phyloP scores from a whole-genome alignment of 1,284 basidiomycete species.

The Naganishia sp. region DNA sequence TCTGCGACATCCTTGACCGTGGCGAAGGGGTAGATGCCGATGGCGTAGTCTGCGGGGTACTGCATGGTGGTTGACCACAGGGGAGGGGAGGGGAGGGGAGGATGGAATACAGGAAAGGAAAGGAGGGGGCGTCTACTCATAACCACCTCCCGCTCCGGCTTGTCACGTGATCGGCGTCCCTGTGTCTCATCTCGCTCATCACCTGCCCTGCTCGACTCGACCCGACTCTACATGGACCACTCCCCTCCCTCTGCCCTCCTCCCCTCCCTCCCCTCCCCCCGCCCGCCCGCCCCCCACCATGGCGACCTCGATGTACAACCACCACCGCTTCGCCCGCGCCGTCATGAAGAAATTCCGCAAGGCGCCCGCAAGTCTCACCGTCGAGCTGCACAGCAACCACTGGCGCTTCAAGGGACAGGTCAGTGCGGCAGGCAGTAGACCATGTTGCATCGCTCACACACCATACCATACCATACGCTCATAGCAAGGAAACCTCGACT shows the following conservation, averaged over 20 bases:
- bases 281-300: slow-evolving; percentile 37
- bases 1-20: slow-evolving; percentile 74
- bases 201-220: no score
- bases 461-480: no score
- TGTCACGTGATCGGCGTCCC: no score
- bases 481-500: slow-evolving; percentile 48
- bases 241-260: background rate
- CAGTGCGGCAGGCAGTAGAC: no score
- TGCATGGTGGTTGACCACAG: no score
- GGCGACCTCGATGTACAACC: slow-evolving; percentile 55
- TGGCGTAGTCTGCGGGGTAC: slow-evolving; percentile 25
- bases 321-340: slow-evolving; percentile 52
- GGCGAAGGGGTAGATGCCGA: slow-evolving; percentile 32
- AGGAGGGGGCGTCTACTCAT: no score
- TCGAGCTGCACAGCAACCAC: slow-evolving; percentile 50
- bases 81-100: no score
- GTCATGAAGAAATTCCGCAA: slow-evolving; percentile 54
- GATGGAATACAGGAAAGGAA: no score
- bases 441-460: no score
- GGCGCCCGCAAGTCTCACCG: slow-evolving; percentile 51
- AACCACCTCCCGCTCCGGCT: no score
- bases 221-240: no score
- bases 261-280: background rate
- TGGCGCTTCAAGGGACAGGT: slow-evolving; percentile 54
- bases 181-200: no score